Evolutionary conservation across 352 stramenopile species (phyloP).

Genomic region (Phytophthora tentaculata): DNA sequence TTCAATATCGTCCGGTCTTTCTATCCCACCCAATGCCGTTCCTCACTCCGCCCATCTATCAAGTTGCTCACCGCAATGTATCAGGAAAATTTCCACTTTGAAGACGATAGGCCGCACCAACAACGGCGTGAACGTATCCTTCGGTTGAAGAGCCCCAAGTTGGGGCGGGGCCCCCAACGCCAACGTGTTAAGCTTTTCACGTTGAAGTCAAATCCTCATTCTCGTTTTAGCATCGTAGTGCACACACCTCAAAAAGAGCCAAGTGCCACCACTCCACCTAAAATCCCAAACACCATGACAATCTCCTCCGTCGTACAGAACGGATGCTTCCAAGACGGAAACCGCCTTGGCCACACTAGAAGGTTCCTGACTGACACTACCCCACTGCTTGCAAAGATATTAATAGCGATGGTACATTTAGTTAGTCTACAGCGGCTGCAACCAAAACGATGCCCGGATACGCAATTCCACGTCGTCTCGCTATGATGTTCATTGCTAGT

Average conservation of each 20-base stretch:
- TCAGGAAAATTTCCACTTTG: constrained; percentile 38
- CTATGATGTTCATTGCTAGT: no score
- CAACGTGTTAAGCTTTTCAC: constrained; percentile 3
- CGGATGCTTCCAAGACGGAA: constrained; percentile 37
- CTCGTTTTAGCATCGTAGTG: constrained; percentile 14
- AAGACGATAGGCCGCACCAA: constrained; percentile 4
- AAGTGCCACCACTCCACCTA: not conserved
- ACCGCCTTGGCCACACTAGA: no score
- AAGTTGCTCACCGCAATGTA: constrained; percentile 29
- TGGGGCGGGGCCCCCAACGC: no score
- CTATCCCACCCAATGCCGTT: constrained; percentile 12
- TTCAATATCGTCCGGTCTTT: constrained; percentile 10
- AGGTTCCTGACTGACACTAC: no score
- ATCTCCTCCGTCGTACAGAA: constrained; percentile 41
- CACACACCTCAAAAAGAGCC: constrained; percentile 4
- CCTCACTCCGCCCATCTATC: constrained; percentile 14
- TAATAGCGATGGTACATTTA: no score
- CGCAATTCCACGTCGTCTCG: no score
- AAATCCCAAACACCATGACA: constrained; percentile 23
- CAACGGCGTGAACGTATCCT: constrained; percentile 16
- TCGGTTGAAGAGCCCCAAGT: constrained; percentile 22
- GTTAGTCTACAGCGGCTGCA: no score
- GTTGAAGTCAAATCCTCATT: constrained; percentile 28
- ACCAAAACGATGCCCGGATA: no score
- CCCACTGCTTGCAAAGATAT: no score